Evolutionary conservation across 768 basidiomycete species (phyloP), one percentile per base, ranked within the genome.

Genomic region (Strobilomyces dryophilus): DNA sequence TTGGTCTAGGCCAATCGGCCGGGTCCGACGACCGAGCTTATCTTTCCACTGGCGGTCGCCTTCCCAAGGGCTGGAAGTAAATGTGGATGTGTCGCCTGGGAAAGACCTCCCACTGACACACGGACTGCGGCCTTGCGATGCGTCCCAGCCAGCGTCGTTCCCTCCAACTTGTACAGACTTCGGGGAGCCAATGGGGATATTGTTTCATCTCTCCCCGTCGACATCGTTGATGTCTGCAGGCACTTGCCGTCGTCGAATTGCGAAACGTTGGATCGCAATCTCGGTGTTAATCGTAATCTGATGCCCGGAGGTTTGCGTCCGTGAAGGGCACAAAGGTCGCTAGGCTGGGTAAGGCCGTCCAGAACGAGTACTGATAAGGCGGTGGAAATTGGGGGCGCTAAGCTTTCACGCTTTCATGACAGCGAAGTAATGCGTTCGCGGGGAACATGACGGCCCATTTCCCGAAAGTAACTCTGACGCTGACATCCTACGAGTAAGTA

Each of bases 1-100:
- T 21, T 45, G n/a, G 27, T n/a, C 24, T 21, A n/a, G 26, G 15
- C 49, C 31, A 43, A 47, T 59, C 53, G 42, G 48, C 34, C 29
- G 20, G 15, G 21, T 18, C 35, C 21, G 53, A 36, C 27, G 34
- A 47, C 40, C 20, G 45, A 51, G 45, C 45, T 53, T 48, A 45
- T 35, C 29, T 41, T 52, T 53, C 47, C 31, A 34, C 18, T 24
- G 32, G 43, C 29, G 20, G 29, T 47, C 40, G 27, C 27, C 47
- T 17, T 45, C 26, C 15, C 2, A n/a, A 24, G 17, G 34, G 10
- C 18, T 40, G 20, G 47, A 18, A 31, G 18, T 10, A 42, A n/a
- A 20, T 11, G 37, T 31, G 2, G 24, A 26, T 47, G 11, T 31
- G 29, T 42, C 11, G n/a, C 31, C 32, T 51, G 49, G 40, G 50